Evolutionary conservation across 768 basidiomycete species (phyloP), one percentile per base, ranked within the genome.

Genomic region (Xerocomus potaroensis): DNA sequence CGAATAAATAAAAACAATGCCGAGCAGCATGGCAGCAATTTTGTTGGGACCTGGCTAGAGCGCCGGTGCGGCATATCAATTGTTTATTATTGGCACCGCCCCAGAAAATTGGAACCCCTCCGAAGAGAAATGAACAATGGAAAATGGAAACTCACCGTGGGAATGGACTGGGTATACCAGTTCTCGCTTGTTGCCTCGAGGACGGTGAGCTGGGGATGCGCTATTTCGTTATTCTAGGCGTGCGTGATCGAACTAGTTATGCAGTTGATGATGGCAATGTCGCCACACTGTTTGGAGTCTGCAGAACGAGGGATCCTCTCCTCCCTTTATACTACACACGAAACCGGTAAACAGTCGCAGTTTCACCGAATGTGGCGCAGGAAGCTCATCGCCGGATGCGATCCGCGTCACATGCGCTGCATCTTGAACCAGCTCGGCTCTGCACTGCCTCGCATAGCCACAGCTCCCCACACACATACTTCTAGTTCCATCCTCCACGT

Each of bases 91-190:
- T 63, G 61, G 58, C 52, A 51, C 55, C 61, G 49, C 64, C 50
- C 22, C 44, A 58, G 55, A 47, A 57, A 48, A 49, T 41, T 53
- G 36, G 11, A 53, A 35, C 11, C 37, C 49, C 46, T 54, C n/a
- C n/a, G n/a, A n/a, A n/a, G 49, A 50, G 59, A 46, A 65, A 58
- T 51, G 58, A 53, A 65, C 55, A 63, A 58, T 54, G 56, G 53
- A 60, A 60, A n/a, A n/a, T n/a, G n/a, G n/a, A n/a, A 63, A 62
- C 64, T 62, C 51, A 64, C 64, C 64, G 62, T 64, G 62, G 34
- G 59, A 65, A 54, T 3, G 16, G 29, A 2, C 19, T 34, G 8
- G 51, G 47, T 57, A 50, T 41, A 43, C 40, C 49, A 48, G 59
- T 48, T 37, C 49, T 67, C 63, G 63, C 63, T 65, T 67, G 54